Evolutionary conservation across 2,329 filamentous ascomycete species (phyloP).

Genomic region (Penicillium sp.): DNA sequence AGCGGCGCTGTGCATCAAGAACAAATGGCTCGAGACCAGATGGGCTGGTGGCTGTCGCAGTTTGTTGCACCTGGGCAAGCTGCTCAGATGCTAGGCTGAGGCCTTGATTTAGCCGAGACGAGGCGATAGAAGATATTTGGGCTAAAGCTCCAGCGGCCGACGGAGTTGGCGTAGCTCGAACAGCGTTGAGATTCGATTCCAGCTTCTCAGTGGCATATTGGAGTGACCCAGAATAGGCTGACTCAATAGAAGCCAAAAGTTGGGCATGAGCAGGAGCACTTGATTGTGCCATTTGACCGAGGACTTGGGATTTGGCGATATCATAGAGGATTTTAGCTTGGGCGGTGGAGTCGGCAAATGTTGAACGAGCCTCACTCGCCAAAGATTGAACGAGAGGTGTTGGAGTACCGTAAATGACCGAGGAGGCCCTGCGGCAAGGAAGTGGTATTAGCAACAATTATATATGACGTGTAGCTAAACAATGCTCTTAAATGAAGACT

Average conservation of each 20-base stretch:
- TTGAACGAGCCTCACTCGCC: conserved; percentile 8
- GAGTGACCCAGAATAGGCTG: conserved; percentile 24
- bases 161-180: conserved; percentile 54
- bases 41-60: conserved; percentile 65
- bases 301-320: conserved; percentile 68
- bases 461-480: not conserved
- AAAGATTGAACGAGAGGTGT: conserved; percentile 8
- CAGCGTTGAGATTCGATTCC: conserved; percentile 30
- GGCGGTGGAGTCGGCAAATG: conserved; percentile 58
- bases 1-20: conserved; percentile 65
- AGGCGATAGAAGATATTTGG: conserved; percentile 67
- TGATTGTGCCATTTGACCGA: conserved; percentile 69
- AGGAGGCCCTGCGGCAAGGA: conserved; percentile 5
- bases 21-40: conserved; percentile 56
- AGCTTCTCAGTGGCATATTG: conserved; percentile 23
- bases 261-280: conserved; percentile 45
- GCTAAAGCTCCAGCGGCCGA: conserved; percentile 49
- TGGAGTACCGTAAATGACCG: conserved; percentile 7
- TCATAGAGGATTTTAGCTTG: conserved; percentile 69
- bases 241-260: conserved; percentile 43
- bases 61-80: conserved; percentile 68
- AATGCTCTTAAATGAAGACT: not conserved
- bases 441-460: conserved; percentile 5
- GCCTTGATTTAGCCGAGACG: conserved; percentile 70
- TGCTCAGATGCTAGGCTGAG: conserved; percentile 70